Conservation (phyloP, 352 stramenopile genomes). For the Plasmopara viticola region DNA sequence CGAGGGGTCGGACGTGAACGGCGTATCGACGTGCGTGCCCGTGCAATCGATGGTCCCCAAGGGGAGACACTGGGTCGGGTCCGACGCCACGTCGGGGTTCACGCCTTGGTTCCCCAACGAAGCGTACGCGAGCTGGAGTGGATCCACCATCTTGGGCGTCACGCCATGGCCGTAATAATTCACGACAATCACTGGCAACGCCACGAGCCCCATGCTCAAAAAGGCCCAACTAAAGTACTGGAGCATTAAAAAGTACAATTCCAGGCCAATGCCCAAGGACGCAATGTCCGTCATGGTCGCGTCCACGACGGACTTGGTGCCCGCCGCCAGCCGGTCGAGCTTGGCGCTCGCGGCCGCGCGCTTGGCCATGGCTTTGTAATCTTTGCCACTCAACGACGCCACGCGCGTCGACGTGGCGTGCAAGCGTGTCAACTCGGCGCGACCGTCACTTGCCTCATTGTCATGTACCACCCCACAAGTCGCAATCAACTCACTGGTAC, state of each 20-base stretch:
- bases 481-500: too few species aligned
- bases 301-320: constrained; percentile 58
- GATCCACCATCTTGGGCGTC: constrained; percentile 59
- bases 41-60: constrained; percentile 65
- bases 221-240: constrained; percentile 68
- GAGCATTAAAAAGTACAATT: constrained; percentile 83
- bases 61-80: constrained; percentile 39
- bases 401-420: constrained; percentile 4
- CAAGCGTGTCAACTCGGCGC: not conserved
- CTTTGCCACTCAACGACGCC: constrained; percentile 33
- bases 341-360: constrained; percentile 33
- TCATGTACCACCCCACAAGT: too few species aligned
- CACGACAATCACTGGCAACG: constrained; percentile 54
- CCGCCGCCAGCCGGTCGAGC: constrained; percentile 48
- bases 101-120: constrained; percentile 79
- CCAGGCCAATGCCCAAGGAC: constrained; percentile 69
- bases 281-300: constrained; percentile 69
- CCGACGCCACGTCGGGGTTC: constrained; percentile 40
- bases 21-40: constrained; percentile 56
- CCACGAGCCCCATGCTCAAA: constrained; percentile 60
- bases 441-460: not conserved
- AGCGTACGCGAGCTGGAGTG: constrained; percentile 58
- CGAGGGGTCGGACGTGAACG: constrained; percentile 48
- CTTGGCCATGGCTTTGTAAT: constrained; percentile 53
- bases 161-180: constrained; percentile 65